phyloP scores from a whole-genome alignment of 2,329 filamentous ascomycete species.

The Dothiorella sarmentorum region DNA sequence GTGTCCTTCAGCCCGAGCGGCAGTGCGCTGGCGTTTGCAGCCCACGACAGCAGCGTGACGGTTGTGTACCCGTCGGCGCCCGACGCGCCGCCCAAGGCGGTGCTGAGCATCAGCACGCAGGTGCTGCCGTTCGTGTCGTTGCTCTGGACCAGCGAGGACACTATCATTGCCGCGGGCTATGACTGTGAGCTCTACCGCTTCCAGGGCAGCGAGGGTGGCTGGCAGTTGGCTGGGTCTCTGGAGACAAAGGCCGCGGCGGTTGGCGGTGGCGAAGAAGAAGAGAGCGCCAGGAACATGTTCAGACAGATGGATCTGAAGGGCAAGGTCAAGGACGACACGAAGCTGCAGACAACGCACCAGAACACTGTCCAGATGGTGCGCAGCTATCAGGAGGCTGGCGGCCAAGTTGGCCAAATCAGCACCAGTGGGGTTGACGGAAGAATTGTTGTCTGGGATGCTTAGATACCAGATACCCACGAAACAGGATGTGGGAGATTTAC shows the following conservation, averaged over 20 bases:
- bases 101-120: constrained; percentile 85
- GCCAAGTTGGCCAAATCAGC: constrained; percentile 73
- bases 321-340: constrained; percentile 94
- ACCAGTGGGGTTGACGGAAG: constrained; percentile 52
- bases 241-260: constrained; percentile 59
- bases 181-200: constrained; percentile 87
- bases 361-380: constrained; percentile 90
- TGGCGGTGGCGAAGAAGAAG: constrained; percentile 63
- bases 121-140: constrained; percentile 88
- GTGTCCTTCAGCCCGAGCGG: constrained; percentile 91
- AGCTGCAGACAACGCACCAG: constrained; percentile 92
- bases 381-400: constrained; percentile 65
- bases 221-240: constrained; percentile 78
- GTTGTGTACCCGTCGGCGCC: constrained; percentile 91
- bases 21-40: constrained; percentile 87
- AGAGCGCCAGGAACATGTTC: constrained; percentile 97
- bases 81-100: constrained; percentile 85
- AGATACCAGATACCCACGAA: constrained; percentile 15
- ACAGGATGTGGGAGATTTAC: neutral
- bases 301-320: constrained; percentile 98
- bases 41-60: constrained; percentile 94
- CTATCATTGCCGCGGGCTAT: constrained; percentile 94
- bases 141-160: constrained; percentile 85
- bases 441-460: constrained; percentile 48
- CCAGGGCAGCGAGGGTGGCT: constrained; percentile 71